These are phyloP conservation scores for Vitis vinifera DNA, from an alignment of 164 flowering plant genomes.

Conservation along the genomic window ASM3070453v1 NC_081821.1:3820001-3820500, in stretches of 20 bases:
- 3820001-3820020: too few species aligned
- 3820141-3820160: too few species aligned
- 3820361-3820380: neutral
- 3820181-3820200: neutral
- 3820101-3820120: too few species aligned
- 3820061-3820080: too few species aligned
- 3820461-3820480: constrained; percentile 11
- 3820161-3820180: neutral
- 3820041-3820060: too few species aligned
- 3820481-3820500: constrained; percentile 4
- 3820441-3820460: constrained; percentile 10
- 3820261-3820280: constrained; percentile 5
- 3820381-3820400: constrained; percentile 11
- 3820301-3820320: constrained; percentile 5
- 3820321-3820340: neutral
- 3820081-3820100: too few species aligned
- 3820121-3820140: too few species aligned
- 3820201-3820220: neutral
- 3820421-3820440: neutral
- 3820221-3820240: constrained; percentile 10
- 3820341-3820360: constrained; percentile 12
- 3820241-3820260: constrained; percentile 5
- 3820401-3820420: neutral
- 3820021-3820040: too few species aligned
- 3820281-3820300: constrained; percentile 9